Percentiles rank a stretch among this genome's conserved stretches.
phyloP scores from a whole-genome alignment of 2,329 filamentous ascomycete genomes.

The Fusarium anthophilum region DNA sequence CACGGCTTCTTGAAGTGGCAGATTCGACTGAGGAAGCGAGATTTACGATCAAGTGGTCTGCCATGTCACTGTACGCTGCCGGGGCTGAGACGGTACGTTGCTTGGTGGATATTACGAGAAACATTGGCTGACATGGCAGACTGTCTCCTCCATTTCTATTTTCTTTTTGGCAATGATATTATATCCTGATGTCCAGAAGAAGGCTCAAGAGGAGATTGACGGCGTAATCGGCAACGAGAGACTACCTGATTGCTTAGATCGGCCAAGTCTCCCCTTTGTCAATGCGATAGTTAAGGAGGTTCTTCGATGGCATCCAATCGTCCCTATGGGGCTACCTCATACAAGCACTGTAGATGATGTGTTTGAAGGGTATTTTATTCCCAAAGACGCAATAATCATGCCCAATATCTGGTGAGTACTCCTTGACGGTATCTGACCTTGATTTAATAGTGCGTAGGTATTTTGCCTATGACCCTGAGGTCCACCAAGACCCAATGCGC shows the following conservation, averaged over 20 bases:
- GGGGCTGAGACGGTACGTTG: slow-evolving; percentile 33
- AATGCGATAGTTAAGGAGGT: slow-evolving; percentile 44
- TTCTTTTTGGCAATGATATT: slow-evolving; percentile 32
- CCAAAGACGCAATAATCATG: slow-evolving; percentile 33
- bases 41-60: slow-evolving; percentile 33
- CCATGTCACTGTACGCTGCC: slow-evolving; percentile 28
- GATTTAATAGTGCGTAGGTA: not conserved
- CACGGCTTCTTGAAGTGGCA: slow-evolving; percentile 6
- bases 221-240: slow-evolving; percentile 39
- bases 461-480: slow-evolving; percentile 30
- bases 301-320: slow-evolving; percentile 42
- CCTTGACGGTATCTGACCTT: too few species aligned
- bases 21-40: slow-evolving; percentile 17
- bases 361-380: slow-evolving; percentile 37
- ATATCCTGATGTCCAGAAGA: slow-evolving; percentile 20
- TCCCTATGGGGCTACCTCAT: slow-evolving; percentile 50
- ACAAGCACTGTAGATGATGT: slow-evolving; percentile 45
- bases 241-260: slow-evolving; percentile 37
- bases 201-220: slow-evolving; percentile 35
- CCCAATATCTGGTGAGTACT: slow-evolving; percentile 26
- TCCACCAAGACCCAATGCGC: slow-evolving; percentile 18
- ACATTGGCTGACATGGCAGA: not conserved
- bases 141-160: slow-evolving; percentile 22
- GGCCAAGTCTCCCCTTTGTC: slow-evolving; percentile 40
- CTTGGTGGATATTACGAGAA: not conserved